A percentile compares a stretch with the other conserved stretches of the same genome.
These are phyloP conservation scores for Dipteronia dyeriana DNA, from an alignment of 345 rosid species.

Conservation along the genomic window DNA sequence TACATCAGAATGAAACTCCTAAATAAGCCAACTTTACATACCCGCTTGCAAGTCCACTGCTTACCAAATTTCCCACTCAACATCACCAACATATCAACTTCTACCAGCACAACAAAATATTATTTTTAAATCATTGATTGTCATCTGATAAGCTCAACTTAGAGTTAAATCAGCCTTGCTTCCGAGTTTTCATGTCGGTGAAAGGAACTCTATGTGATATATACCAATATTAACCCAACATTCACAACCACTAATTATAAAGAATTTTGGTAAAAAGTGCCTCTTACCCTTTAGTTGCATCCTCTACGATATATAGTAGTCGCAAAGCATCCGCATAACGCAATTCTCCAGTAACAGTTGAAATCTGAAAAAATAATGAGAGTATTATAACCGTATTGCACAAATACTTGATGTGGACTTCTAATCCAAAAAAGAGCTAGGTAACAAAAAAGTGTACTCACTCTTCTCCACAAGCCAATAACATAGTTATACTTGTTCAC, in stretches of 20 bases:
- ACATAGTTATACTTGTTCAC: conserved; percentile 85
- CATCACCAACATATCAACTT: background rate
- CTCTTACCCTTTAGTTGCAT: conserved; percentile 74
- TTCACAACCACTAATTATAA: background rate
- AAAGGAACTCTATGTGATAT: too few relatives aligned
- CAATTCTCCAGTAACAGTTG: conserved; percentile 72
- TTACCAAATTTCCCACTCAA: background rate
- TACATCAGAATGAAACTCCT: conserved; percentile 26
- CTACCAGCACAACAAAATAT: background rate
- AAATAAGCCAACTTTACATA: conserved; percentile 4
- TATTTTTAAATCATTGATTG: background rate
- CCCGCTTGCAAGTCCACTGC: background rate
- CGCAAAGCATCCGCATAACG: conserved; percentile 80
- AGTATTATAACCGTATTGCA: background rate
- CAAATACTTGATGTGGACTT: background rate
- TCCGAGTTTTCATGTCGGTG: background rate
- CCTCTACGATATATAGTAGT: conserved; percentile 68
- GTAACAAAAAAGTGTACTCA: conserved; percentile 38
- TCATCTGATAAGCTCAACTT: background rate
- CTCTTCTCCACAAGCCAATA: conserved; percentile 88
- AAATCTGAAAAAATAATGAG: conserved; percentile 54
- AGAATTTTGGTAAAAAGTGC: background rate
- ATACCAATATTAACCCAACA: conserved; percentile 5
- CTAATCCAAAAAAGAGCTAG: background rate
- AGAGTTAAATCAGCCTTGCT: background rate